phyloP scores from a whole-genome alignment of 2,329 filamentous ascomycete genomes.

The Aureobasidium vineae region DNA sequence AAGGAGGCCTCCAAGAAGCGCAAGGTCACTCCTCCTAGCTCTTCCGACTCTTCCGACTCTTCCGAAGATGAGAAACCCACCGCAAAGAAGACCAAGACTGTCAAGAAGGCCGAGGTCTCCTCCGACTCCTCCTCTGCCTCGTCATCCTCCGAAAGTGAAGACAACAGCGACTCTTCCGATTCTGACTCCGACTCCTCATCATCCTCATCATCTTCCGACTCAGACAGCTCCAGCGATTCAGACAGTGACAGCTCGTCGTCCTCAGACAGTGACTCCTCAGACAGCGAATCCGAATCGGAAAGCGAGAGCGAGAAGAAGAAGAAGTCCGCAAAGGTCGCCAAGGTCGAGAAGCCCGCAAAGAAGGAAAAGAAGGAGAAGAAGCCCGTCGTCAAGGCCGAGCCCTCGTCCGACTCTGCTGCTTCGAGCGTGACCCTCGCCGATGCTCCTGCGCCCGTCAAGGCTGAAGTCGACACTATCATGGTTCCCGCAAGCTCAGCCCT shows the following conservation, averaged over 20 bases:
- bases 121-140: conserved; percentile 29
- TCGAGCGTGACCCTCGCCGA: conserved; percentile 38
- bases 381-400: background rate
- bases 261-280: conserved; percentile 12
- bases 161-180: conserved; percentile 21
- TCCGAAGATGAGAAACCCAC: conserved; percentile 34
- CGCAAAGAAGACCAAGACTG: conserved; percentile 36
- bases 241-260: conserved; percentile 3
- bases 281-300: conserved; percentile 2
- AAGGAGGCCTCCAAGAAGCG: conserved; percentile 23
- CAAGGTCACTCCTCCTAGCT: conserved; percentile 27
- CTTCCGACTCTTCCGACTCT: background rate
- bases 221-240: conserved; percentile 29
- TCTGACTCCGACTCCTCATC: conserved; percentile 31
- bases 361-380: conserved; percentile 26
- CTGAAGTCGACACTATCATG: conserved; percentile 29
- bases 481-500: conserved; percentile 34
- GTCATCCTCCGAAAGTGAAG: conserved; percentile 26
- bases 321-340: conserved; percentile 14
- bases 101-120: conserved; percentile 26
- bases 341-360: conserved; percentile 28
- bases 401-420: conserved; percentile 47
- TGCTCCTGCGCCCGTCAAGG: conserved; percentile 25
- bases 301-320: conserved; percentile 18
- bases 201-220: conserved; percentile 33